These are phyloP conservation scores for Globisporangium splendens DNA, from an alignment of 352 stramenopile species.

Conservation along the genomic window DNA sequence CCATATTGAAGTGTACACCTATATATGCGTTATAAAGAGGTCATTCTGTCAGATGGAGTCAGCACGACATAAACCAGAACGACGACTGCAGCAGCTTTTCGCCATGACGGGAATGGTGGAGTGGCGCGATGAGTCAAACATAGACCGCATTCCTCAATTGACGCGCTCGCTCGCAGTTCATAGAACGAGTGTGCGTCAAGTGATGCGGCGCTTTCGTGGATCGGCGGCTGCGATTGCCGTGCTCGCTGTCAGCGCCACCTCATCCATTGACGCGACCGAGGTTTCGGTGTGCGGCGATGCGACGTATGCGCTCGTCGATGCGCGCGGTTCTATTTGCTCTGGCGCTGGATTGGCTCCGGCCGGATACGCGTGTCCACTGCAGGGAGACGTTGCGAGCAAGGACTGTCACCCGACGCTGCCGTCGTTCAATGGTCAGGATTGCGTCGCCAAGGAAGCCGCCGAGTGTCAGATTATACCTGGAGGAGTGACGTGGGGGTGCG, in stretches of 20 bases:
- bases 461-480: constrained; percentile 23
- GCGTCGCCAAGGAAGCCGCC: constrained; percentile 26
- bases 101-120: too few species aligned
- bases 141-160: too few species aligned
- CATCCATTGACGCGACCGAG: constrained; percentile 5
- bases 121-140: too few species aligned
- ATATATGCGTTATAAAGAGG: too few species aligned
- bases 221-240: too few species aligned
- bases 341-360: constrained; percentile 27
- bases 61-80: too few species aligned
- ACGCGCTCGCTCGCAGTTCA: too few species aligned
- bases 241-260: not conserved
- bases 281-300: constrained; percentile 25
- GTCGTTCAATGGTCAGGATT: constrained; percentile 34
- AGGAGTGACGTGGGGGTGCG: constrained; percentile 25
- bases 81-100: too few species aligned
- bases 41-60: too few species aligned
- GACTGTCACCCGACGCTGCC: constrained; percentile 34
- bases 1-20: too few species aligned
- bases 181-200: too few species aligned
- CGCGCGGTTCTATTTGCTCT: constrained; percentile 32
- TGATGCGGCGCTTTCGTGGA: too few species aligned
- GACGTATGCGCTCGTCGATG: constrained; percentile 31
- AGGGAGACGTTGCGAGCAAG: constrained; percentile 27
- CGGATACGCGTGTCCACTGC: constrained; percentile 33